Base-by-base conservation (phyloP, 2,329 filamentous ascomycete species). In the Reticulascus tulasneorum region DNA sequence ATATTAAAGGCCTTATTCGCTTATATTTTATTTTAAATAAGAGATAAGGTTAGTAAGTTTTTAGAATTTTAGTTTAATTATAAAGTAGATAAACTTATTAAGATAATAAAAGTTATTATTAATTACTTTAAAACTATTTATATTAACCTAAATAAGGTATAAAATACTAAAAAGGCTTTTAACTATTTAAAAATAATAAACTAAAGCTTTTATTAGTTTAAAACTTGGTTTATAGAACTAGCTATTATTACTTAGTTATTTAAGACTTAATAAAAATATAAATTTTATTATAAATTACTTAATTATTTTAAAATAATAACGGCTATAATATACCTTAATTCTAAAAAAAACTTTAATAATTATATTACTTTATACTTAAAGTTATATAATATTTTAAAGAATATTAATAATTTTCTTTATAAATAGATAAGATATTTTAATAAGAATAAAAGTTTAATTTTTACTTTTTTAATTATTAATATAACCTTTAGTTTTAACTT, bases 161-260 rank as follows among this genome's bases (percentile, higher is more conserved):
- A 31, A 17, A 24, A 13, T 24, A n/a, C 19, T 25, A 33, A 8
- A 11, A 17, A n/a, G 19, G n/a, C 7, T 9, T 21, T 30, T 20
- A n/a, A n/a, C 22, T 9, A 18, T n/a, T 25, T 33, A 24, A 24
- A 33, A n/a, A 33, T 17, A 18, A 33, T 25, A 25, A 17, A 19
- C 12, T 18, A 5, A 8, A 6, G n/a, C 9, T 29, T 29, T 19
- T 29, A 20, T 18, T 7, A 7, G 4, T 29, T 29, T 29, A 9
- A 4, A 19, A 5, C 4, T 1, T 29, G 18, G 15, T 29, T 29
- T 19, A 3, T 29, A 29, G 13, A 20, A 24, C 17, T 33, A 23
- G 7, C 8, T 33, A 7, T 23, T 16, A 24, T 13, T 15, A 13
- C 9, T 13, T 12, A 8, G 13, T 10, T 23, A 13, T 4, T 12